Evolutionary conservation across 805 yeast species (phyloP).

Genomic region (Kuraishia floccosa): DNA sequence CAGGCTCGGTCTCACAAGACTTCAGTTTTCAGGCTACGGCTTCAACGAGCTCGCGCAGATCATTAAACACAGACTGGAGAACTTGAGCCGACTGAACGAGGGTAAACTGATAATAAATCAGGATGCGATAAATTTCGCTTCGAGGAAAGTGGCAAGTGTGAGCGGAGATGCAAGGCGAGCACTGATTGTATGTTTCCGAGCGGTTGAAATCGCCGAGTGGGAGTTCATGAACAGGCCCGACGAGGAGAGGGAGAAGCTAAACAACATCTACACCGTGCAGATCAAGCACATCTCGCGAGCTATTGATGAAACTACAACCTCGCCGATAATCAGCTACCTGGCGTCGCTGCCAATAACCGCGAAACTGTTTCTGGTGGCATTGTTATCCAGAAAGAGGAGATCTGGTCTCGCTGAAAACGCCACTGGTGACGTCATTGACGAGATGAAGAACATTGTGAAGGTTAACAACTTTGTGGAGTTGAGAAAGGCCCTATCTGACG

Average conservation of each 20-base stretch:
- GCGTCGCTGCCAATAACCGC: conserved; percentile 51
- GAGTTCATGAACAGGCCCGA: conserved; percentile 30
- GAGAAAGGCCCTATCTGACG: conserved; percentile 10
- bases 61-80: conserved; percentile 57
- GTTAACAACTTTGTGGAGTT: conserved; percentile 16
- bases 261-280: conserved; percentile 42
- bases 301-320: conserved; percentile 62
- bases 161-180: conserved; percentile 97
- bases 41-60: conserved; percentile 68
- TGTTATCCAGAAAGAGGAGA: conserved; percentile 52
- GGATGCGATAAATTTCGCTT: conserved; percentile 85
- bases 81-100: conserved; percentile 23
- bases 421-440: conserved; percentile 72
- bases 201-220: conserved; percentile 76
- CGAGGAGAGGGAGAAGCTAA: conserved; percentile 16
- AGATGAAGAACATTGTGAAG: conserved; percentile 34
- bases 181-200: conserved; percentile 75
- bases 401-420: conserved; percentile 61
- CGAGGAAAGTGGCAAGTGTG: conserved; percentile 90
- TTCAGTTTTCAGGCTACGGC: conserved; percentile 83
- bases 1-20: conserved; percentile 77
- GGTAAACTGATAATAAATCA: conserved; percentile 33
- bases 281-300: conserved; percentile 73
- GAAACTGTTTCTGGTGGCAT: conserved; percentile 62
- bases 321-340: conserved; percentile 58